A percentile compares a stretch with the other conserved stretches of the same genome.
These are phyloP conservation scores for Quercus phellos DNA, from an alignment of 331 rosid species.

Conservation along the genomic window DNA sequence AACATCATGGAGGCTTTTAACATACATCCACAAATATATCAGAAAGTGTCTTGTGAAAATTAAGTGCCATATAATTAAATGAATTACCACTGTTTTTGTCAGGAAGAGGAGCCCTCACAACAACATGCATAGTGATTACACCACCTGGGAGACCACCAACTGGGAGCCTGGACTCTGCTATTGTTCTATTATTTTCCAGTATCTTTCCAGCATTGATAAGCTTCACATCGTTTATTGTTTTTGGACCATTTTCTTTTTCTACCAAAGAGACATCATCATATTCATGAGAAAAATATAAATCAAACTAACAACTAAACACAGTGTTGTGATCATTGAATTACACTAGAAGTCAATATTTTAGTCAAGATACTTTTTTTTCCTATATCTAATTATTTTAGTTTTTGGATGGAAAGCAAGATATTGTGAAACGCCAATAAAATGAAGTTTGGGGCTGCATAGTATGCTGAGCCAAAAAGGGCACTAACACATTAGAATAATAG, in stretches of 20 bases:
- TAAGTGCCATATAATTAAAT: not conserved
- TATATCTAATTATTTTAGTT: not conserved
- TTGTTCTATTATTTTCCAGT: constrained; percentile 41
- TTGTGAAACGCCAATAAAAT: too few relatives aligned
- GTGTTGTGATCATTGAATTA: constrained; percentile 3
- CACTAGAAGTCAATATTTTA: not conserved
- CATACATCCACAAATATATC: not conserved
- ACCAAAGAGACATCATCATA: constrained; percentile 5
- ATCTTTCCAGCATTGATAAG: constrained; percentile 49
- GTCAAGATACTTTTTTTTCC: not conserved
- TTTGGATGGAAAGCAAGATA: too few relatives aligned
- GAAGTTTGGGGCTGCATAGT: too few relatives aligned
- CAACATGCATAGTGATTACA: constrained; percentile 48
- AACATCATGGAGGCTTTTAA: too few relatives aligned
- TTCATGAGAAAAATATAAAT: not conserved
- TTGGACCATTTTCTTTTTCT: constrained; percentile 38
- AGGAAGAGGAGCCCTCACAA: constrained; percentile 38
- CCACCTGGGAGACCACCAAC: constrained; percentile 37
- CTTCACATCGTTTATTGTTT: constrained; percentile 37
- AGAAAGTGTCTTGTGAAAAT: not conserved
- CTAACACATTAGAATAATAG: too few relatives aligned
- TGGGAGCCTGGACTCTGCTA: constrained; percentile 36
- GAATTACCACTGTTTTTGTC: constrained; percentile 34
- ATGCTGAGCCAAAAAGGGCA: too few relatives aligned
- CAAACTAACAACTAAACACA: not conserved